Evolutionary conservation across 495 filamentous ascomycete genomes (phyloP), one percentile per base, ranked within the genome.

Genomic region (Astrothelium subdiscretum): DNA sequence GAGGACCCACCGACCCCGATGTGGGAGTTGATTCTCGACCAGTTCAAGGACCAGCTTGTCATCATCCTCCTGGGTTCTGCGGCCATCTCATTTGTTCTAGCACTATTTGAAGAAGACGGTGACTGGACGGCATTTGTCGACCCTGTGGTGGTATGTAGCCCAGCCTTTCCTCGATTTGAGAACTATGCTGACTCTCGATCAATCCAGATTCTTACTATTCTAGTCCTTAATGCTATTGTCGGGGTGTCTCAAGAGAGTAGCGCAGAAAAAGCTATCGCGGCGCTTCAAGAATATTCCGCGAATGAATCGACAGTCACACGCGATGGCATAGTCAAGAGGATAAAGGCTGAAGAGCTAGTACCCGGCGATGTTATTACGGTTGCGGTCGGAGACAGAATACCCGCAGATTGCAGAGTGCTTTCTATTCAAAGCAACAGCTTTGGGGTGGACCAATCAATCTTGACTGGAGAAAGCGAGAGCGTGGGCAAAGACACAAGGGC

Each of bases 111-210:
- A 73, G 90, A 92, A 57, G 88, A 86, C 57, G 89, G 91, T 61
- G 94, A 88, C 61, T 95, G 91, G 90, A 91, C 92, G 66, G 95
- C 92, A n/a, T 99, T 97, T 73, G 94, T 99, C 62, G 95, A 99
- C 76, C 95, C 95, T 32, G 85, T 81, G 64, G 95, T 99, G 73
- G 90, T 95, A 83, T 68, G 89, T 68, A 5, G 22, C 27, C 18
- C 26, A n/a, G 52, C 18, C 22, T 26, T 22, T 12, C 35, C 35
- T 3, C 12, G 20, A 8, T 48, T 8, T 61, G 18, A 20, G 42
- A 11, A 10, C 20, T 6, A 24, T 2, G 35, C 51, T 62, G 60
- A 67, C 62, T 40, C 58, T 59, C 58, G 59, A 43, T 65, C 29
- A 48, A 54, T 6, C 15, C 69, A 95, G 90, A 99, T 99, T 68